These are phyloP conservation scores for Amauroascus verrucosus DNA, from an alignment of 2,329 filamentous ascomycete genomes.

Conservation along the genomic window DNA sequence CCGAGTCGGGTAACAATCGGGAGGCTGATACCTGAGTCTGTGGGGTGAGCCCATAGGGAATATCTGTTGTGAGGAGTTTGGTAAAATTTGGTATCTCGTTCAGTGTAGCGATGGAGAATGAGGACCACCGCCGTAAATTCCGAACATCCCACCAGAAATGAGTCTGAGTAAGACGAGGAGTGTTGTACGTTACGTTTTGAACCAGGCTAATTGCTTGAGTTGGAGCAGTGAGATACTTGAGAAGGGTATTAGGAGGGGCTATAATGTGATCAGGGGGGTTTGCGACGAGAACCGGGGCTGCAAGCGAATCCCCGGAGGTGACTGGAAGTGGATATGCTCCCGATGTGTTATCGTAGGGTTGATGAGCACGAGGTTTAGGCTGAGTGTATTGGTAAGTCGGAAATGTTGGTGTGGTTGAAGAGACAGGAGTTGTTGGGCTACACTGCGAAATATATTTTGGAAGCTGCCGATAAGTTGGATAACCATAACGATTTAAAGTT, in stretches of 20 bases:
- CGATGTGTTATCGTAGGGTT: conserved; percentile 25
- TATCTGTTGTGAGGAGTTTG: conserved; percentile 59
- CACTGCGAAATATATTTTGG: conserved; percentile 45
- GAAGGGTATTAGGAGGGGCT: conserved; percentile 52
- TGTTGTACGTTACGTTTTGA: conserved; percentile 60
- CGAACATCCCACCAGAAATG: conserved; percentile 97
- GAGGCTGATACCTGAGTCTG: conserved; percentile 29
- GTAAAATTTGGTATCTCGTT: conserved; percentile 62
- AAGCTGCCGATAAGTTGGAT: conserved; percentile 73
- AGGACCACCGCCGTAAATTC: conserved; percentile 71
- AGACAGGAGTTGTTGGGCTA: conserved; percentile 32
- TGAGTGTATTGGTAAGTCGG: conserved; percentile 28
- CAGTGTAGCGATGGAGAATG: conserved; percentile 65
- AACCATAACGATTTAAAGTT: conserved; percentile 60
- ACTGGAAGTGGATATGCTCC: not conserved
- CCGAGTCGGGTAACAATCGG: conserved; percentile 64
- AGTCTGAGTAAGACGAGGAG: conserved; percentile 57
- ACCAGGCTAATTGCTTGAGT: conserved; percentile 79
- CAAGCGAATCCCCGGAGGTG: not conserved
- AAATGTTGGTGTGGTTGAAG: conserved; percentile 33
- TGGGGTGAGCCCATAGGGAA: conserved; percentile 39
- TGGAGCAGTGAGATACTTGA: conserved; percentile 64
- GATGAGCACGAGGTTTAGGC: conserved; percentile 32
- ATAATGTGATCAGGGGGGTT: not conserved
- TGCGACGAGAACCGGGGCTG: not conserved